Base-by-base conservation (phyloP, 2,329 filamentous ascomycete genomes). In the Alternaria sp. region DNA sequence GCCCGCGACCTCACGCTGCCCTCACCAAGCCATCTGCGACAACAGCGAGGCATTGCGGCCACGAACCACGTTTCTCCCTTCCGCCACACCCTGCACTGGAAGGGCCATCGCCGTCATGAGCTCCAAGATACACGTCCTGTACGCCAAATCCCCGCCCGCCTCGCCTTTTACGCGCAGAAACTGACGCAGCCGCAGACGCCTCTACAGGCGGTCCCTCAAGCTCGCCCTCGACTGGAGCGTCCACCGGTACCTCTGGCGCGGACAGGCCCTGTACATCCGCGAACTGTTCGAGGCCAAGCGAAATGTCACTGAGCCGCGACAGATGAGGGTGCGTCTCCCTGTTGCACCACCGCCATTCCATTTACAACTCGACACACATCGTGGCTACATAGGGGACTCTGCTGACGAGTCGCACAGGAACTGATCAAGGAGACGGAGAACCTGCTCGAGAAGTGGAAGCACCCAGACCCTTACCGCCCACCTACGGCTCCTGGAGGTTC, bases 161-260 rank as follows among this genome's bases (percentile, higher is more conserved):
- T 46, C 62, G 57, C 60, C 59, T 62, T 25, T 27, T 57, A 53
- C 55, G 22, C 52, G 54, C 65, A 68, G 60, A 70, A 38, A 65
- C 66, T 78, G 77, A 70, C 78, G 67, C 52, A 46, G 38, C 54
- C 59, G 61, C 76, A 89, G 88, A 70, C 85, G 84, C 64, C 90
- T 99, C 63, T 99, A 99, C 82, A 90, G 94, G 77, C 92, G 93
- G 71, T 93, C 93, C 27, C 82, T 99, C 77, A 97, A 97, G 86
- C 89, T 97, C 67, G 87, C 95, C 43, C 89, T 98, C 68, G 93
- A 97, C 84, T 99, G 95, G 95, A 89, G 93, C 59, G 93, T 98
- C 65, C 92, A 97, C 79, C 88, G 95, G 70, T 89, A 94, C 74
- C 83, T 97, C 63, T 99, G 95, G 94, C 91, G 95, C 73, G 94